These are phyloP conservation scores for Abrus pulchellus DNA, from an alignment of 306 rosid genomes.

Conservation along the genomic window DNA sequence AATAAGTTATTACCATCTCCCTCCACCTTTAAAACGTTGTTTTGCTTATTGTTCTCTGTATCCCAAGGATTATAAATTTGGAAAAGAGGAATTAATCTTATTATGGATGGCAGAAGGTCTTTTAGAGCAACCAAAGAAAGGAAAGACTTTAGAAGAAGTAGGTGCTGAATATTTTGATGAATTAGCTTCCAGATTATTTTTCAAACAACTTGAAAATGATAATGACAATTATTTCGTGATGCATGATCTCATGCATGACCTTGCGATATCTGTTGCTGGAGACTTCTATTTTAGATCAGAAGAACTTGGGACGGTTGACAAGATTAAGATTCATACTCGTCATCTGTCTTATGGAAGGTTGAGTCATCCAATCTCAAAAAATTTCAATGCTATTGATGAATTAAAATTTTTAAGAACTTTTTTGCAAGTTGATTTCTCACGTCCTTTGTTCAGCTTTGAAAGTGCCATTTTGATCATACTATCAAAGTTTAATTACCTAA, in stretches of 20 bases:
- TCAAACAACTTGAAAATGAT: no score
- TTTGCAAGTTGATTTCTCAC: background rate
- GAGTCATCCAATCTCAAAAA: background rate
- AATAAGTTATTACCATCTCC: conserved; percentile 40
- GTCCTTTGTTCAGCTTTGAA: background rate
- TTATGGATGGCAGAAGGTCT: conserved; percentile 49
- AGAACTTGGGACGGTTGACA: background rate
- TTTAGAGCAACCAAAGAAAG: background rate
- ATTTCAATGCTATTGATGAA: background rate
- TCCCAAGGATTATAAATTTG: conserved; percentile 22
- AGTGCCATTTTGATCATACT: background rate
- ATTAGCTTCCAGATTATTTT: no score
- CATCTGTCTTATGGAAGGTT: background rate
- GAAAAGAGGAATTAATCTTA: conserved; percentile 9
- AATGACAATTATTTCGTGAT: background rate
- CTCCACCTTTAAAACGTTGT: conserved; percentile 37
- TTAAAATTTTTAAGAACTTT: conserved; percentile 17
- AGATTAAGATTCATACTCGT: no score
- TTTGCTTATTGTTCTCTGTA: background rate
- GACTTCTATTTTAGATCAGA: conserved; percentile 8
- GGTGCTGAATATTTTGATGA: no score
- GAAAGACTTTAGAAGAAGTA: background rate
- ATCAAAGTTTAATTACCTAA: background rate
- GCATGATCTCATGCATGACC: conserved; percentile 13
- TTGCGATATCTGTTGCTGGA: background rate